phyloP scores from a whole-genome alignment of 768 basidiomycete genomes.

The Tricholoma flavovirens region DNA sequence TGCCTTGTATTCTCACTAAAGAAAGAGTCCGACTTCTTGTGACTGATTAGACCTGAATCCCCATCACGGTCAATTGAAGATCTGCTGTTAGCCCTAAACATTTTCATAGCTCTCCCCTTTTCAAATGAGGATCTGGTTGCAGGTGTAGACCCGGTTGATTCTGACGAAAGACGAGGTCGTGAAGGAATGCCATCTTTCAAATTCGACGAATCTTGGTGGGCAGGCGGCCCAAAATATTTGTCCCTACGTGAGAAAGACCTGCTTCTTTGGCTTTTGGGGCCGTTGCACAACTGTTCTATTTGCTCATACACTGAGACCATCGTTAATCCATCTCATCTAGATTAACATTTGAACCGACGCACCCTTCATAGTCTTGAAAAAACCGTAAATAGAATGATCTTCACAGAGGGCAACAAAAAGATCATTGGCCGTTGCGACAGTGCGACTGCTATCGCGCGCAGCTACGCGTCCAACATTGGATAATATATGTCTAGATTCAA shows the following conservation, averaged over 20 bases:
- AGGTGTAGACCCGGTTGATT: conserved; percentile 22
- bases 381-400: conserved; percentile 78
- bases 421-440: conserved; percentile 71
- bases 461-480: conserved; percentile 81
- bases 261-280: conserved; percentile 54
- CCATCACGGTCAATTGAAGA: conserved; percentile 33
- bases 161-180: conserved; percentile 35
- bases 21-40: conserved; percentile 50
- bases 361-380: conserved; percentile 88
- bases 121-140: conserved; percentile 56
- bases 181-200: conserved; percentile 27
- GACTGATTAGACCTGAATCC: conserved; percentile 36
- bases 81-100: conserved; percentile 40
- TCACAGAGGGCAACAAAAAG: conserved; percentile 86
- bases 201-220: conserved; percentile 35
- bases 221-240: conserved; percentile 40
- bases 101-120: conserved; percentile 55
- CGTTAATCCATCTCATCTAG: neutral
- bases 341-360: conserved; percentile 17
- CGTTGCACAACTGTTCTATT: conserved; percentile 63
- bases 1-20: conserved; percentile 46
- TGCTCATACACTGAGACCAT: conserved; percentile 61
- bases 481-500: conserved; percentile 62
- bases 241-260: conserved; percentile 63
- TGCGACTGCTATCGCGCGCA: conserved; percentile 78